Conservation (phyloP, 371 early-diverging fungal genomes). For the Gilbertella persicaria region DNA sequence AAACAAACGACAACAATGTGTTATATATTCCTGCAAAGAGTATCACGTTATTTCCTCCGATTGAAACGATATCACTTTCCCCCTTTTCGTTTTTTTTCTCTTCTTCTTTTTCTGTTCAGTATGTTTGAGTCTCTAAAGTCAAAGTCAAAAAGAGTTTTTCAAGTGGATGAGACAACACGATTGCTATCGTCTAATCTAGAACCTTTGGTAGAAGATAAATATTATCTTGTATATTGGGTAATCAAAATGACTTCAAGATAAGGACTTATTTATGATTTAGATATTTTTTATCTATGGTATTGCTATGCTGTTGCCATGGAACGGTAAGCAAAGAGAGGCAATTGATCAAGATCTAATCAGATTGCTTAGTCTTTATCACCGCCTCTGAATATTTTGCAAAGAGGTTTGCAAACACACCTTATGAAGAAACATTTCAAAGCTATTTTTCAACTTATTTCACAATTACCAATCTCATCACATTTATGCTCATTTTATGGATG, state of each 20-base stretch:
- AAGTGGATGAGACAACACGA: conserved; percentile 3
- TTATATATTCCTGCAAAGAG: too few relatives aligned
- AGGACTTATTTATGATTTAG: conserved; percentile 7
- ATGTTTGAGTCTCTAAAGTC: conserved; percentile 1
- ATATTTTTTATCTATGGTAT: conserved; percentile 74
- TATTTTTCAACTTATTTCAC: conserved; percentile 74
- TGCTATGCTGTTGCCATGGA: conserved; percentile 81
- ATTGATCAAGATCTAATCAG: not conserved
- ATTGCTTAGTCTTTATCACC: conserved; percentile 68
- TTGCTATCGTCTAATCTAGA: conserved; percentile 1
- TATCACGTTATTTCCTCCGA: too few relatives aligned
- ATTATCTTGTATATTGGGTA: conserved; percentile 31
- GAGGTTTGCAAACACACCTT: conserved; percentile 61
- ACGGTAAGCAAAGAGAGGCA: conserved; percentile 48
- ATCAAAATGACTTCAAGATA: not conserved
- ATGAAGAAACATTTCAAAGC: conserved; percentile 71
- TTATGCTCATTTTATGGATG: conserved; percentile 57
- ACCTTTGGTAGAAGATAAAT: conserved; percentile 17
- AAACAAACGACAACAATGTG: too few relatives aligned
- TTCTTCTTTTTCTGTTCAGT: not conserved
- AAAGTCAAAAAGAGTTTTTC: not conserved
- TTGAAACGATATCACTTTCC: too few relatives aligned
- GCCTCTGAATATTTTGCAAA: conserved; percentile 72
- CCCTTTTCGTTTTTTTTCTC: not conserved
- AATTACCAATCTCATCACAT: conserved; percentile 58